Conservation (phyloP, 768 basidiomycete genomes). For the Mrakia hoshinonis region DNA sequence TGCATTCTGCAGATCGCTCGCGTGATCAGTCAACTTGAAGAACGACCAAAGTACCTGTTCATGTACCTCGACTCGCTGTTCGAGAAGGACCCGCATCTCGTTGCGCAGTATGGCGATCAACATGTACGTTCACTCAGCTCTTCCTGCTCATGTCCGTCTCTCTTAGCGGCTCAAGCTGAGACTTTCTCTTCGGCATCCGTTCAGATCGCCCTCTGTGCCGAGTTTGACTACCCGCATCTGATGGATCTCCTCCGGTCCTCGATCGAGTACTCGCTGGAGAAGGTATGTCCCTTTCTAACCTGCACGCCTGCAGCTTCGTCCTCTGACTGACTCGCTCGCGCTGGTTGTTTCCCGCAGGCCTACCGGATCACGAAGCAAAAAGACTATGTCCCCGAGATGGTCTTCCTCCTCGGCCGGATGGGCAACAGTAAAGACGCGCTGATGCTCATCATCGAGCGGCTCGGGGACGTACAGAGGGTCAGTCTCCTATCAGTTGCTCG, state of each 20-base stretch:
- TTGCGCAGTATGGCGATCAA: constrained; percentile 70
- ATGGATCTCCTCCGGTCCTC: constrained; percentile 88
- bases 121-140: constrained; percentile 51
- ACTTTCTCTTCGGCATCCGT: not conserved
- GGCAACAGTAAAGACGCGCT: constrained; percentile 94
- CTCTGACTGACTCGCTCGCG: not conserved
- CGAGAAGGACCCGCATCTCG: constrained; percentile 72
- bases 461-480: constrained; percentile 84
- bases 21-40: constrained; percentile 77
- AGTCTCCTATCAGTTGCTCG: constrained; percentile 32
- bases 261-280: constrained; percentile 81
- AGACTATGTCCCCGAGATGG: constrained; percentile 90
- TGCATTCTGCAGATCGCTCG: constrained; percentile 55
- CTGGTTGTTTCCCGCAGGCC: constrained; percentile 49
- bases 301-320: not conserved
- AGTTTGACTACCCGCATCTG: constrained; percentile 65
- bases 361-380: constrained; percentile 74
- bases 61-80: constrained; percentile 86
- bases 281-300: constrained; percentile 44
- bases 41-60: constrained; percentile 71
- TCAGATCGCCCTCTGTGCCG: constrained; percentile 82
- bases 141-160: not conserved
- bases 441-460: constrained; percentile 84
- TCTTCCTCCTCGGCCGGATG: constrained; percentile 93
- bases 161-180: not conserved